phyloP scores from a whole-genome alignment of 768 basidiomycete genomes.

The Mycena galopus region DNA sequence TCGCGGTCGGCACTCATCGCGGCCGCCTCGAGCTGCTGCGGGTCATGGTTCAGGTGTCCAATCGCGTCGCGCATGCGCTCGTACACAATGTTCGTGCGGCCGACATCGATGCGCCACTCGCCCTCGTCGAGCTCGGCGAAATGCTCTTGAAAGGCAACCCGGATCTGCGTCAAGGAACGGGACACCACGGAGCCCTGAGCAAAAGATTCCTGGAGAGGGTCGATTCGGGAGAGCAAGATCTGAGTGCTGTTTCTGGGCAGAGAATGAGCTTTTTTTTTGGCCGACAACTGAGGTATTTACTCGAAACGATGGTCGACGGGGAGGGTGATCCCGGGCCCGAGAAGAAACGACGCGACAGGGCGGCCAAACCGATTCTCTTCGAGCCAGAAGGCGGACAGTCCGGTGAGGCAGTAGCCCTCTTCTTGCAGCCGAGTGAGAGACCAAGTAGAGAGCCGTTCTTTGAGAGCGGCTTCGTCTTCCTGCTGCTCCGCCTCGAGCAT shows the following conservation, averaged over 20 bases:
- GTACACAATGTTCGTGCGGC: conserved; percentile 73
- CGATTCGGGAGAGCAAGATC: conserved; percentile 71
- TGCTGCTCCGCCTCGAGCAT: conserved; percentile 74
- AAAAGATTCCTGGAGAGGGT: conserved; percentile 71
- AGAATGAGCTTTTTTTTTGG: conserved; percentile 14
- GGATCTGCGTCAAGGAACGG: conserved; percentile 63
- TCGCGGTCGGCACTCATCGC: conserved; percentile 54
- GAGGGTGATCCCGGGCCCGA: conserved; percentile 73
- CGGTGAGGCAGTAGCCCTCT: conserved; percentile 83
- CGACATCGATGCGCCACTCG: conserved; percentile 79
- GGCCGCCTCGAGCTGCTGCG: conserved; percentile 53
- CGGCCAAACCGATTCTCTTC: conserved; percentile 73
- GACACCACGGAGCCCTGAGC: conserved; percentile 69
- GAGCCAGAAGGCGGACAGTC: conserved; percentile 77
- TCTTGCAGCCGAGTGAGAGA: conserved; percentile 66
- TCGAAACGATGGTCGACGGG: conserved; percentile 79
- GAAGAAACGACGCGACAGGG: conserved; percentile 73
- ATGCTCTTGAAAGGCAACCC: conserved; percentile 67
- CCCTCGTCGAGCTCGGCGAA: conserved; percentile 58
- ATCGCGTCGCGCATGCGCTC: conserved; percentile 81
- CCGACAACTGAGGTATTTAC: conserved; percentile 56
- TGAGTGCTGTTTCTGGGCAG: conserved; percentile 74
- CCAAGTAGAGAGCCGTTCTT: conserved; percentile 79
- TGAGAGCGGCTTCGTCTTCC: conserved; percentile 70
- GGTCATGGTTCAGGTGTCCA: conserved; percentile 66